Evolutionary conservation across 139 green algal genomes (phyloP), one percentile per base, ranked within the genome.

Genomic region (Chlamydomonas asymmetrica): DNA sequence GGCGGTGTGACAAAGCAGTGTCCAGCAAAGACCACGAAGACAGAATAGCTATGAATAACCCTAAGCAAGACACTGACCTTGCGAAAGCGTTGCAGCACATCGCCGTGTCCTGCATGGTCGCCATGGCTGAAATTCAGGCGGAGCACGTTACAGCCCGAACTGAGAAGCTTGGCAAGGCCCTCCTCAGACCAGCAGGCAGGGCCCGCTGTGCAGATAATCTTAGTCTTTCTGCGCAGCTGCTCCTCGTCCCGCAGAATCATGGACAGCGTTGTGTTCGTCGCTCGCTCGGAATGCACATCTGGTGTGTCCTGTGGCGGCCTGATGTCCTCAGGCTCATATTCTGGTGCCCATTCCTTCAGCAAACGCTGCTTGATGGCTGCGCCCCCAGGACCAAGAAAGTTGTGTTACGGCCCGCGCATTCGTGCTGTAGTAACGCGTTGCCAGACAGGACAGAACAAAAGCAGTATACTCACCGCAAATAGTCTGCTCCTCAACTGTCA

Each of bases 81-180:
- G 10, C 81, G 71, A 63, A 89, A 86, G 5, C 89, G 73, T 39
- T 93, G 71, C 29, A 94, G 71, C 40, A 93, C 88, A 34, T 34
- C 50, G 34, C 54, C 66, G 41, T 86, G 81, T 0, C 71, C 81
- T 29, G 71, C 84, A 67, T 96, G 91, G 52, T 80, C 78, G 10
- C 91, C 91, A 78, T 96, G 91, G 34, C 80, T 91, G 75, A 96
- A 96, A 82, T 96, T 96, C 48, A 95, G 87, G n/a, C 91, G 75
- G 2, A 78, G 63, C 25, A 95, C 79, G 52, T 85, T 85, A 61
- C 89, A 82, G 25, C 88, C 88, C 27, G 82, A 75, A 22, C 87
- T 76, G 5, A 93, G 76, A 50, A 93, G 77, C 49, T 77, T 71
- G 5, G n/a, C 71, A 39, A 91, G 57, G 3, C 49, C 76, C 41